Base-by-base conservation (phyloP, 352 stramenopile genomes). In the Pythium angustatum region DNA sequence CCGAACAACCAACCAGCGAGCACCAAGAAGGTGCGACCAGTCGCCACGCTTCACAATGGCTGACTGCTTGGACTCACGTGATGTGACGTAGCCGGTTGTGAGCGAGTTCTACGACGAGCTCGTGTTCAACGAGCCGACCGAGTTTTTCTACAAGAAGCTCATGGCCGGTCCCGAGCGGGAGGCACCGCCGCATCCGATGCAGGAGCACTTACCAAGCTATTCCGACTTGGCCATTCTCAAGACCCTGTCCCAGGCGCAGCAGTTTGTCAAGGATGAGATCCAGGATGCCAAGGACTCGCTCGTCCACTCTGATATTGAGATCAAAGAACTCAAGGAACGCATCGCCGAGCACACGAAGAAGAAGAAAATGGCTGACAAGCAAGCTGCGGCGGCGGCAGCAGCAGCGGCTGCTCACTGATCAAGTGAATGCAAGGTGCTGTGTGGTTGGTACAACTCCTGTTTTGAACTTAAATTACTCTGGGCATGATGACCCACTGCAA, bases 41-140 rank as follows among this genome's bases (percentile, higher is more conserved):
- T n/a, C n/a, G n/a, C n/a, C n/a, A n/a, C n/a, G n/a, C n/a, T n/a
- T n/a, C n/a, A n/a, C n/a, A n/a, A n/a, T n/a, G n/a, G n/a, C n/a
- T n/a, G n/a, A n/a, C n/a, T n/a, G n/a, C n/a, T n/a, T 33, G 6
- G 21, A 49, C 33, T 36, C 22, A 36, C 24, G 14, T 36, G 33
- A 49, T 9, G 15, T 53, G 44, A 51, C 24, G n/a, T 62, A 96
- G 83, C 93, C 94, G 2, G 96, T 99, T 15, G 83, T 99, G 27
- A 88, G 85, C 33, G 96, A 99, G 77, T 96, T 93, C 58, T 99
- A 99, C 80, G 96, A 99, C 69, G 96, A 99, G 74, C 88, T 99
- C 5, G 94, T 99, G n/a, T 99, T 99, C 76, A 98, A 97, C 26
- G 92, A 99, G 81, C 96, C 96, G 44, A 96, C 85, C 33, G 92